Evolutionary conservation across 2,329 filamentous ascomycete genomes (phyloP), one percentile per base, ranked within the genome.

Genomic region (Cercospora brassicicola): DNA sequence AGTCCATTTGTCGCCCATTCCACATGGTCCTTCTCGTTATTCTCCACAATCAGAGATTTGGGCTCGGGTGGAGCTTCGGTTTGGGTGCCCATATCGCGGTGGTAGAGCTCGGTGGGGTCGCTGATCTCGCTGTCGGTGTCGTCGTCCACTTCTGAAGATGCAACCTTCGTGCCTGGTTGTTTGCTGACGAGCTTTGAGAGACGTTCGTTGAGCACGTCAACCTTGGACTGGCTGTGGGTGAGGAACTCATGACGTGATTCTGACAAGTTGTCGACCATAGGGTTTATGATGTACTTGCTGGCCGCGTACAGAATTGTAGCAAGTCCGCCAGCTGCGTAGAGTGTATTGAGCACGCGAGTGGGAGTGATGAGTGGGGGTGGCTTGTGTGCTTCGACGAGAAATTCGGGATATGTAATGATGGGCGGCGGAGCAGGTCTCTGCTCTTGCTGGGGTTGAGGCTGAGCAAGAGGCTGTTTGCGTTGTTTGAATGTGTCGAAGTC

Each of bases 51-150:
- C 77, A 78, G 3, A 77, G 73, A 26, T 78, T 73, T 5, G 82
- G 81, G 3, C 83, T 84, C 2, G 83, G 78, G 81, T 1, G 83
- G 84, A 0, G 88, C 89, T 18, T 68, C 67, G 0, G 92, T 95
- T 79, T 95, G 92, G 0, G 91, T 91, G 71, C 91, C 91, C 68
- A 92, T 86, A 76, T 95, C 92, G 56, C 91, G 88, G 78, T 94
- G 91, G 80, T 92, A 95, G 69, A 94, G 86, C 78, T 94, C 91
- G 0, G 90, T 89, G 0, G 92, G 91, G 71, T 89, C 88, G 11
- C 85, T 87, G 73, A 80, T 81, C 15, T 82, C 73, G 53, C 83
- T 85, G 23, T 85, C 84, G 13, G 74, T 75, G 53, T 87, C 84
- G 18, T 82, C 82, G n/a, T 79, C 74, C 45, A 81, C 79, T 15